Evolutionary conservation across 75 land plant species (phyloP), one percentile per base, ranked within the genome.

Genomic region (Cupressus sempervirens): DNA sequence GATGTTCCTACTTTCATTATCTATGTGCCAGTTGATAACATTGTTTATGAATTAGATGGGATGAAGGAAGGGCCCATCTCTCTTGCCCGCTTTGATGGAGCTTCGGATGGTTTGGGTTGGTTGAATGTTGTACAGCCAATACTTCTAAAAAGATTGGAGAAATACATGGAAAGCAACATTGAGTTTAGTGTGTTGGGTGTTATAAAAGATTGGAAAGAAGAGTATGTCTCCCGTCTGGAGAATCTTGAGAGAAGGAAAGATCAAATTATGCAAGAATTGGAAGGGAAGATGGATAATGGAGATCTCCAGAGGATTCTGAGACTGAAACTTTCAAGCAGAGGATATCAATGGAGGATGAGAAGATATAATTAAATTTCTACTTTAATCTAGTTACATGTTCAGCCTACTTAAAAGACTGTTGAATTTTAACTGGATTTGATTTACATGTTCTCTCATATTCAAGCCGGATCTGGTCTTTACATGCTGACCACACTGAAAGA

Each of bases 151-250:
- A 7, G 52, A 48, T 11, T 48, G 52, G 52, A 48, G 52, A 48
- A 48, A 48, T 48, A 48, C 12, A 87, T 88, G 99, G 58, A 97
- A 83, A 94, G 89, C 82, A 97, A 95, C 81, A 97, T 97, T 68
- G 82, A 97, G 84, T 97, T 97, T 90, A 95, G 94, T 82, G 89
- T 97, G 35, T 75, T 97, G 93, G 99, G 97, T 0, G 84, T 97
- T 3, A 93, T 97, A 76, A 95, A 96, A 89, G 95, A 97, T 89
- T 85, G 97, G 86, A 95, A 92, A 85, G 99, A 97, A 80, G 92
- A 95, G 84, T 95, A 95, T 86, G 91, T 90, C 15, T 92, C 96
- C 93, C 87, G 90, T 77, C 87, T 48, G 52, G 90, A 87, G 85
- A 90, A 94, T 85, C 93, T 91, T 45, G 1, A 48, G 0, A 48